Conservation (phyloP, 306 rosid species). For the Arachis hypogaea region DNA sequence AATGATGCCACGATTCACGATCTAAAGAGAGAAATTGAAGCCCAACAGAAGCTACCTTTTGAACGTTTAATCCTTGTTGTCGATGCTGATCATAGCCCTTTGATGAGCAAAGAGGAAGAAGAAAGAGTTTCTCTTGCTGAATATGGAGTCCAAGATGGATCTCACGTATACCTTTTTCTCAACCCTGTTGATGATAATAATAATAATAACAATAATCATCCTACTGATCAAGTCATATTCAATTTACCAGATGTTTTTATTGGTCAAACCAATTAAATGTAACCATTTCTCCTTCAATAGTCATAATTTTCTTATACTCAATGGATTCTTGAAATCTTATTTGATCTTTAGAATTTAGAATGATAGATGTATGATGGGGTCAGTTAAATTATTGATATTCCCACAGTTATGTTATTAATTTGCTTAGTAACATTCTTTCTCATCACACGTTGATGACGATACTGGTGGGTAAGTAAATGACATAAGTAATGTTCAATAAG, state of each 20-base stretch:
- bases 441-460: no score
- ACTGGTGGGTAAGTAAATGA: no score
- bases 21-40: constrained; percentile 56
- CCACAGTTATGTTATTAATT: no score
- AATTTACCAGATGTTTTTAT: constrained; percentile 33
- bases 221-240: constrained; percentile 25
- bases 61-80: constrained; percentile 60
- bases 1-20: constrained; percentile 54
- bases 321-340: no score
- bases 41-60: constrained; percentile 54
- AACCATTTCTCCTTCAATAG: neutral
- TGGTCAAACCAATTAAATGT: neutral
- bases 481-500: no score
- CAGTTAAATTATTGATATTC: neutral
- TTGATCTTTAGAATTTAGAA: neutral
- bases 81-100: constrained; percentile 26
- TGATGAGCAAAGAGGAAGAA: constrained; percentile 34
- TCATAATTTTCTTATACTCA: neutral
- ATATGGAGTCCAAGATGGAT: constrained; percentile 66
- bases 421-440: no score
- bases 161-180: constrained; percentile 61
- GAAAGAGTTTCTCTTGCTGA: constrained; percentile 49
- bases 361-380: neutral
- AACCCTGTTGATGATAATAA: constrained; percentile 49
- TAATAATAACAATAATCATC: neutral